Evolutionary conservation across 148 eudicot genomes (phyloP).

Genomic region (Rhododendron griersonianum): DNA sequence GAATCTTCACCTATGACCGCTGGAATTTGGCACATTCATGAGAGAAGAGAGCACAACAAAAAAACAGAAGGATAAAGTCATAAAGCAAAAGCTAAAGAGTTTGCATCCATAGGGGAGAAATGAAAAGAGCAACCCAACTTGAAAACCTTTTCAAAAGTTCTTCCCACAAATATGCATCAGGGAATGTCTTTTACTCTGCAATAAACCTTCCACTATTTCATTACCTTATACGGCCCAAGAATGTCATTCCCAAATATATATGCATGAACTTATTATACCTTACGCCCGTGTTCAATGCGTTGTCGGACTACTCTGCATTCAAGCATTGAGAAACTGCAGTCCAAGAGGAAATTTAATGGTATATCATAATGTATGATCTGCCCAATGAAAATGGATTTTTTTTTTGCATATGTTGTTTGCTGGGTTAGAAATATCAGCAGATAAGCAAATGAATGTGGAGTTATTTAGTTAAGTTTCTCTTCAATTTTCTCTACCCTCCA

Average conservation of each 20-base stretch:
- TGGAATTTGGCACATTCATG: not conserved
- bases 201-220: not conserved
- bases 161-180: not conserved
- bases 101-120: not conserved
- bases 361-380: not conserved
- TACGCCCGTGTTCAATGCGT: not conserved
- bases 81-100: not conserved
- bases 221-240: not conserved
- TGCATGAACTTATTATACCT: not conserved
- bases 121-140: not conserved
- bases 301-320: not conserved
- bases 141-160: not conserved
- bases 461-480: not conserved
- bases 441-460: not conserved
- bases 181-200: not conserved
- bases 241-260: not conserved
- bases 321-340: not conserved
- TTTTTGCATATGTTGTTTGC: not conserved
- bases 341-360: not conserved
- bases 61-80: not conserved
- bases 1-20: constrained; percentile 2
- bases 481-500: not conserved
- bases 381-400: not conserved
- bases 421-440: not conserved
- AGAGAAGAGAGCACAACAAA: not conserved